Percentiles rank a stretch among this genome's conserved stretches.
These are phyloP conservation scores for Paulownia fortunei DNA, from an alignment of 257 asterid species.

Conservation along the genomic window DNA sequence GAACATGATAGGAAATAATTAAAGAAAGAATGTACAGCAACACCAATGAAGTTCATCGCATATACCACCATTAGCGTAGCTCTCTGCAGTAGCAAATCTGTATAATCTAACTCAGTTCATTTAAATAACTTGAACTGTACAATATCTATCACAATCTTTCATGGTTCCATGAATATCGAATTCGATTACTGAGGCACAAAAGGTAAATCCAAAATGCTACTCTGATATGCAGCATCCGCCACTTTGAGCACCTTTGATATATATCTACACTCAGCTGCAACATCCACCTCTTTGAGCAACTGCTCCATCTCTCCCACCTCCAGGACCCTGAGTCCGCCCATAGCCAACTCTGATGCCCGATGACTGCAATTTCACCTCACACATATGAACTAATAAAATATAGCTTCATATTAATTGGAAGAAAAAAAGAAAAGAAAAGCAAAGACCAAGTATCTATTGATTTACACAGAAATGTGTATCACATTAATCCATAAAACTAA, in stretches of 20 bases:
- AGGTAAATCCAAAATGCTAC: not conserved
- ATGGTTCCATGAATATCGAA: slow-evolving; percentile 13
- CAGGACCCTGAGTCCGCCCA: slow-evolving; percentile 62
- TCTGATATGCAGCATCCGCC: slow-evolving; percentile 47
- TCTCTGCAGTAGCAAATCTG: no score
- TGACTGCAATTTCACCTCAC: slow-evolving; percentile 50
- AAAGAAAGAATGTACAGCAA: not conserved
- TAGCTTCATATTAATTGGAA: not conserved
- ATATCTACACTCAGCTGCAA: slow-evolving; percentile 48
- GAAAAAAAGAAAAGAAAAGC: not conserved
- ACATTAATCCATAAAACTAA: not conserved
- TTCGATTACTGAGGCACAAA: slow-evolving; percentile 6
- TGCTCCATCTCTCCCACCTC: slow-evolving; percentile 67
- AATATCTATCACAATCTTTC: not conserved
- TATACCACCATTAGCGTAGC: not conserved
- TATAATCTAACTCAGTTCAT: not conserved
- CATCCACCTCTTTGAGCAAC: slow-evolving; percentile 73
- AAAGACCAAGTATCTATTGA: not conserved
- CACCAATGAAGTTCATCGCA: not conserved
- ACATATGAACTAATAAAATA: not conserved
- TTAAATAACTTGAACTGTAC: slow-evolving; percentile 27
- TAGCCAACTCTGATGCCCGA: slow-evolving; percentile 82
- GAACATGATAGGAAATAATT: not conserved
- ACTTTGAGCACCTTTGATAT: slow-evolving; percentile 48
- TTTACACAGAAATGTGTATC: not conserved